A percentile compares a stretch with the other conserved stretches of the same genome.
These are phyloP conservation scores for Aureobasidium subglaciale DNA, from an alignment of 2,329 filamentous ascomycete genomes.

Conservation along the genomic window DNA sequence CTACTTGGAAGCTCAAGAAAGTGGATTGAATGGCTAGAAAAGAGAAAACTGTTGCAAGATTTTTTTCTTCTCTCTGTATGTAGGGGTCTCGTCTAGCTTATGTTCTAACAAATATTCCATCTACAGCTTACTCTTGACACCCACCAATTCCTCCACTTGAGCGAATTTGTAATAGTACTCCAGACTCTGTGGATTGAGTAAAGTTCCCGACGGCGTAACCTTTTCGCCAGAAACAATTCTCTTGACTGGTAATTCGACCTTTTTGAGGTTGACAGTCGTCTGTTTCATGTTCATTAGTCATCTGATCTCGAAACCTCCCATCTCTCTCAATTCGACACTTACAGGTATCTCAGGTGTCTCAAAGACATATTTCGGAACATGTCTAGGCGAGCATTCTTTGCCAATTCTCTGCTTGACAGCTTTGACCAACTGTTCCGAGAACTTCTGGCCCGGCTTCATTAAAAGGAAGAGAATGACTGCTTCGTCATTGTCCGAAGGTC, in stretches of 20 bases:
- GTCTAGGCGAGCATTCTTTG: slow-evolving; percentile 60
- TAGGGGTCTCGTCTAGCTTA: no score
- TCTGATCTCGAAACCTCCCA: background rate
- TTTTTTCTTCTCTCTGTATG: no score
- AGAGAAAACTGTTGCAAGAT: no score
- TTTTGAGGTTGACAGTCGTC: slow-evolving; percentile 78
- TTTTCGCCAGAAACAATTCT: slow-evolving; percentile 70
- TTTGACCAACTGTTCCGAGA: slow-evolving; percentile 49
- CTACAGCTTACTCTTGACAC: slow-evolving; percentile 44
- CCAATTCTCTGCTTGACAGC: slow-evolving; percentile 59
- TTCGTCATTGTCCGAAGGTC: slow-evolving; percentile 53
- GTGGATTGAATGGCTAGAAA: no score
- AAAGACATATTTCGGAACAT: slow-evolving; percentile 73
- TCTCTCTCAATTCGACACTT: no score
- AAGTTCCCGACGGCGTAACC: slow-evolving; percentile 68
- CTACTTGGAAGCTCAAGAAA: no score
- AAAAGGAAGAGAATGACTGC: slow-evolving; percentile 53
- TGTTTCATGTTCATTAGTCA: slow-evolving; percentile 27
- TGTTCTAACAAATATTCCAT: no score
- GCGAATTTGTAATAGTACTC: slow-evolving; percentile 76
- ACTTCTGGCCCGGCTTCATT: slow-evolving; percentile 51
- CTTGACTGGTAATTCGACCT: slow-evolving; percentile 78
- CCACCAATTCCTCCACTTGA: slow-evolving; percentile 55
- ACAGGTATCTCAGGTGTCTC: slow-evolving; percentile 76
- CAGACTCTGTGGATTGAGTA: slow-evolving; percentile 68